These are phyloP conservation scores for Kluyveromyces lactis DNA, from an alignment of 805 yeast genomes.

Conservation along the genomic window DNA sequence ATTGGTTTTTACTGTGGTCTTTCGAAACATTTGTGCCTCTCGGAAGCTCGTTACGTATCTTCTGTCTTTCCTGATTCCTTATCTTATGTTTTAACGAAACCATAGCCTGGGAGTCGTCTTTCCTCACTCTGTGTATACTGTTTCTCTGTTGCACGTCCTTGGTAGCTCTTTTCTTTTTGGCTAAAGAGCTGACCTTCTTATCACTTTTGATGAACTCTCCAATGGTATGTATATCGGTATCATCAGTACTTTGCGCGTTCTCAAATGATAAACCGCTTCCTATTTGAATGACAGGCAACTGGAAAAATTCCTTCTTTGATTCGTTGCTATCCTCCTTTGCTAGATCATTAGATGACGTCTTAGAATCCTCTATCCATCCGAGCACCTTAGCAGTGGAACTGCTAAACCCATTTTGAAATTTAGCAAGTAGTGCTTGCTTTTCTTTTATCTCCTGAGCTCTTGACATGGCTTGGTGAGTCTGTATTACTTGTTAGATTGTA, in stretches of 20 bases:
- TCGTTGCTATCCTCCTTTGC: conserved; percentile 10
- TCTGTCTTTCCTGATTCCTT: conserved; percentile 17
- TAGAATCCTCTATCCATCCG: conserved; percentile 18
- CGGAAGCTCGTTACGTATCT: conserved; percentile 8
- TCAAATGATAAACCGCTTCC: conserved; percentile 26
- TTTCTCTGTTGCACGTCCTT: conserved; percentile 6
- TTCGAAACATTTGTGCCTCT: neutral
- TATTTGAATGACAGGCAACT: conserved; percentile 26
- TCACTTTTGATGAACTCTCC: conserved; percentile 30
- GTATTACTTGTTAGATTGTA: too few relatives aligned
- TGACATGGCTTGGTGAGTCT: conserved; percentile 19
- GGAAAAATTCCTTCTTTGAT: conserved; percentile 20
- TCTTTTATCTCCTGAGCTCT: conserved; percentile 29
- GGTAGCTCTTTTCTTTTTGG: conserved; percentile 23
- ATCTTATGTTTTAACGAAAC: conserved; percentile 28
- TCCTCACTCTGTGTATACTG: conserved; percentile 20
- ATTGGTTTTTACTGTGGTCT: neutral
- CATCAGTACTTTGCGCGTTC: neutral
- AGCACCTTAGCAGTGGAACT: conserved; percentile 17
- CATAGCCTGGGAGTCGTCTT: conserved; percentile 30
- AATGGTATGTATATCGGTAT: conserved; percentile 25
- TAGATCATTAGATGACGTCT: neutral
- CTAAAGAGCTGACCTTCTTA: conserved; percentile 24
- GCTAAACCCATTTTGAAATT: conserved; percentile 22
- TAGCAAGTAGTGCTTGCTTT: conserved; percentile 26